Evolutionary conservation across 106 monocot genomes (phyloP).

Genomic region (Triglochin maritima): DNA sequence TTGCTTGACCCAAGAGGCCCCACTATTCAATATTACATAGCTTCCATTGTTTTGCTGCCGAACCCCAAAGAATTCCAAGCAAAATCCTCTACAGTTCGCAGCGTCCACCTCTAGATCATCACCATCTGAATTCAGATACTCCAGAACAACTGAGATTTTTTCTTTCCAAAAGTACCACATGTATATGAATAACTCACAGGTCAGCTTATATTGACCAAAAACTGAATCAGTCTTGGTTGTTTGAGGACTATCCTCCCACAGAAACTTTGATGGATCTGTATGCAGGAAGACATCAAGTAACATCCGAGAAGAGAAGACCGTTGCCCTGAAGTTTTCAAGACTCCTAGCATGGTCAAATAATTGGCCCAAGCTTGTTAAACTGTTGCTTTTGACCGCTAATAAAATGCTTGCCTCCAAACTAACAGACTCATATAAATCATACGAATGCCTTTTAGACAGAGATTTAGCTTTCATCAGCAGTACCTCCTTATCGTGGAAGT

Average conservation of each 20-base stretch:
- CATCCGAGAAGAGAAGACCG: conserved; percentile 24
- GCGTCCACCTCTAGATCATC: neutral
- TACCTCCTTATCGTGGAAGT: conserved; percentile 17
- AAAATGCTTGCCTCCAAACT: conserved; percentile 13
- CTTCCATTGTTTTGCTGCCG: conserved; percentile 6
- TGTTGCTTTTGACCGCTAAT: conserved; percentile 6
- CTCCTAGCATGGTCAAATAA: neutral
- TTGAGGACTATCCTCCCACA: conserved; percentile 3
- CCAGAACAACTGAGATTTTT: conserved; percentile 5
- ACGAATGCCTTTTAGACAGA: conserved; percentile 16
- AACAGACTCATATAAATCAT: conserved; percentile 11
- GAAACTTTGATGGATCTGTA: conserved; percentile 9
- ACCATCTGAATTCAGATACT: conserved; percentile 5
- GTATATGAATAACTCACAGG: conserved; percentile 16
- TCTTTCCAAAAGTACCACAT: conserved; percentile 34
- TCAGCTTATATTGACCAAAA: neutral
- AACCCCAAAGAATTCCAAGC: conserved; percentile 31
- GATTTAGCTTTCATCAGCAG: conserved; percentile 19
- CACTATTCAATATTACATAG: conserved; percentile 16
- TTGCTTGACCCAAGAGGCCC: conserved; percentile 24
- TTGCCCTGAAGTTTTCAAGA: conserved; percentile 9
- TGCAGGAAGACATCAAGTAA: conserved; percentile 43
- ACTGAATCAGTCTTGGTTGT: neutral
- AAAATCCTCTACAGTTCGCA: conserved; percentile 15
- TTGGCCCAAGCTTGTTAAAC: conserved; percentile 6